These are phyloP conservation scores for Boletus albobrunnescens DNA, from an alignment of 1,284 basidiomycete genomes.

Conservation along the genomic window DNA sequence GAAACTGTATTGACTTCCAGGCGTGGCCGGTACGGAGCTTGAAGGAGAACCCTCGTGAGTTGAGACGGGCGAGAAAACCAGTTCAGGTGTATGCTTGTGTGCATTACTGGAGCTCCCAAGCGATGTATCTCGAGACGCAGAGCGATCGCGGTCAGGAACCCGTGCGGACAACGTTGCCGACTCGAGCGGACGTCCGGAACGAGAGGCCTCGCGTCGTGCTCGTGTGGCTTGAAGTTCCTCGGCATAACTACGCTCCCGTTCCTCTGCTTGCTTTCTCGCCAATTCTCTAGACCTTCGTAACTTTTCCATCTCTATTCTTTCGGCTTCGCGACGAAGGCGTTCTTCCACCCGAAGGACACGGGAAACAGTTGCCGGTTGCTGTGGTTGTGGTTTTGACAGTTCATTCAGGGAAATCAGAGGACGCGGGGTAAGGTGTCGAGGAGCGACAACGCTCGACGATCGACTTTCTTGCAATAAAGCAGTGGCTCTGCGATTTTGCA, in stretches of 20 bases:
- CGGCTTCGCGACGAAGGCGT: slow-evolving; percentile 46
- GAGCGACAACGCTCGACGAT: slow-evolving; percentile 11
- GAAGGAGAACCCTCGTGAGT: slow-evolving; percentile 40
- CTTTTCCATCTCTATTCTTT: slow-evolving; percentile 49
- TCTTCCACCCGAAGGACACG: slow-evolving; percentile 40
- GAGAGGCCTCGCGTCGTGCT: slow-evolving; percentile 53
- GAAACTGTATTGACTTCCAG: slow-evolving; percentile 32
- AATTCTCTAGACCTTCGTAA: slow-evolving; percentile 53
- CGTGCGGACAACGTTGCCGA: slow-evolving; percentile 22
- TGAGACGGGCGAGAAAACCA: slow-evolving; percentile 30
- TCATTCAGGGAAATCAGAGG: slow-evolving; percentile 21
- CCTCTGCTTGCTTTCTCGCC: slow-evolving; percentile 53
- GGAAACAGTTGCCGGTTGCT: slow-evolving; percentile 4
- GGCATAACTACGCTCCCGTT: slow-evolving; percentile 49
- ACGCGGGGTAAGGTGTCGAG: slow-evolving; percentile 17
- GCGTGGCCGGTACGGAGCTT: slow-evolving; percentile 42
- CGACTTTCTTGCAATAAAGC: slow-evolving; percentile 11
- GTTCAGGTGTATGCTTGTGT: slow-evolving; percentile 44
- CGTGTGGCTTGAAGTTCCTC: slow-evolving; percentile 63
- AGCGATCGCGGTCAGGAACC: slow-evolving; percentile 42
- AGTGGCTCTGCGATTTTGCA: slow-evolving; percentile 36
- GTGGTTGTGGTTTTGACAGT: slow-evolving; percentile 3
- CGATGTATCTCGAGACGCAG: slow-evolving; percentile 36
- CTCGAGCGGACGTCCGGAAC: slow-evolving; percentile 40
- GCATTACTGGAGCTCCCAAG: slow-evolving; percentile 35